Conservation (phyloP, 305 asterid genomes). For the Petunia hybrid region DNA sequence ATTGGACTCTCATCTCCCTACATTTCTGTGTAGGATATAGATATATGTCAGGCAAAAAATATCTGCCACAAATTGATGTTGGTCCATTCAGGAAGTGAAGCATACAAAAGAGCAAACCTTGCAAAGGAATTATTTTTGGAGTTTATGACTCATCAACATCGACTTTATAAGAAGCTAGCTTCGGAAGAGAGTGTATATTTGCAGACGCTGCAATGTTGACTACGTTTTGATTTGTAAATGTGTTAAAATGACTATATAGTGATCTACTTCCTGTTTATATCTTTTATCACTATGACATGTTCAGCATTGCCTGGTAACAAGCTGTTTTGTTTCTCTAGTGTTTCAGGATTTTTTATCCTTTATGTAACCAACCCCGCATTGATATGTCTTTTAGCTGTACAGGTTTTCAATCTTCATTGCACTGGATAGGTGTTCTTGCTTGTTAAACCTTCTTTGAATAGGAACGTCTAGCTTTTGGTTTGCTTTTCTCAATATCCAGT, state of each 20-base stretch:
- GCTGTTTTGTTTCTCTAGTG: background rate
- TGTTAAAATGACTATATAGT: background rate
- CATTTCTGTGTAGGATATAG: constrained; percentile 13
- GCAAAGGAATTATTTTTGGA: constrained; percentile 39
- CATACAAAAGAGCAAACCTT: constrained; percentile 39
- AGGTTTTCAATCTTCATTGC: background rate
- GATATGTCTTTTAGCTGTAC: background rate
- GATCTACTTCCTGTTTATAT: background rate
- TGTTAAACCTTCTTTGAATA: background rate
- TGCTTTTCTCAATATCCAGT: background rate
- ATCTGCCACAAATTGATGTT: constrained; percentile 31
- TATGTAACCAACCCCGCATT: background rate
- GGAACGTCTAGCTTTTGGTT: background rate
- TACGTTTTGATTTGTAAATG: background rate
- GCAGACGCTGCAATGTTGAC: constrained; percentile 27
- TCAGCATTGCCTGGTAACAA: background rate
- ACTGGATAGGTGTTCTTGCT: background rate
- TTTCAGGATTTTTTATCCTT: background rate
- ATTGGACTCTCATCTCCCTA: background rate
- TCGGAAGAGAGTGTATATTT: constrained; percentile 35
- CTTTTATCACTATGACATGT: background rate
- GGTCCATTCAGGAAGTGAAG: constrained; percentile 45
- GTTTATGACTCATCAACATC: constrained; percentile 35
- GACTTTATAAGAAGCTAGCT: constrained; percentile 39
- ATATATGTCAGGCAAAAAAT: background rate